Evolutionary conservation across 176 grass and related monocot species (phyloP).

Genomic region (Microstegium vimineum): DNA sequence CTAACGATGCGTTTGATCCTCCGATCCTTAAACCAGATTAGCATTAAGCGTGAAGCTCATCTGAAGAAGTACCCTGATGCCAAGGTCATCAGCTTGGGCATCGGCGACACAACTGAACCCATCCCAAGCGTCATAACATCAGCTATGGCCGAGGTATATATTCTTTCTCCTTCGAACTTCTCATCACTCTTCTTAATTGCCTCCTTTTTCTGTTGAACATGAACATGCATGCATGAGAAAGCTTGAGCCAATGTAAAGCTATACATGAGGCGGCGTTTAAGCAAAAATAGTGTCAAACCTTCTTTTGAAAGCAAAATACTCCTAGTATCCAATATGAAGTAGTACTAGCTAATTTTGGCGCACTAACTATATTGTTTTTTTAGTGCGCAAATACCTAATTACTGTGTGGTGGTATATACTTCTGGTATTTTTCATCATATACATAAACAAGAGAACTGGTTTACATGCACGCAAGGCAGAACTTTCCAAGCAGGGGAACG

Average conservation of each 20-base stretch:
- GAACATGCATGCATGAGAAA: background rate
- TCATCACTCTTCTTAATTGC: background rate
- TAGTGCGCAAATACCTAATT: slow-evolving; percentile 1
- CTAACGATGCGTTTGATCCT: background rate
- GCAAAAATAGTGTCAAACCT: background rate
- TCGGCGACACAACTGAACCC: slow-evolving; percentile 91
- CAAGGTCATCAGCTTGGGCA: slow-evolving; percentile 81
- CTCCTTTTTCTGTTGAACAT: background rate
- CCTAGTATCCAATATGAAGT: background rate
- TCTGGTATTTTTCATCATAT: background rate
- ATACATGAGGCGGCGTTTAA: background rate
- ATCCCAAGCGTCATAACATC: slow-evolving; percentile 75
- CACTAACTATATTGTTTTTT: background rate
- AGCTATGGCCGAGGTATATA: slow-evolving; percentile 93
- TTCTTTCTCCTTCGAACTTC: background rate
- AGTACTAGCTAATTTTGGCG: background rate
- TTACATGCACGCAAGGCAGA: background rate
- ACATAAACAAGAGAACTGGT: background rate
- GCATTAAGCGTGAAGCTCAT: slow-evolving; percentile 55
- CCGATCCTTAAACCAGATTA: slow-evolving; percentile 55
- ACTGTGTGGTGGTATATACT: background rate
- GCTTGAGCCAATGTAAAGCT: background rate
- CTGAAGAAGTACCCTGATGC: slow-evolving; percentile 83
- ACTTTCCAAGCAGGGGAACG: background rate
- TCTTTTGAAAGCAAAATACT: background rate